These are phyloP conservation scores for Ascochyta lentis DNA, from an alignment of 2,329 filamentous ascomycete genomes.

Conservation along the genomic window DNA sequence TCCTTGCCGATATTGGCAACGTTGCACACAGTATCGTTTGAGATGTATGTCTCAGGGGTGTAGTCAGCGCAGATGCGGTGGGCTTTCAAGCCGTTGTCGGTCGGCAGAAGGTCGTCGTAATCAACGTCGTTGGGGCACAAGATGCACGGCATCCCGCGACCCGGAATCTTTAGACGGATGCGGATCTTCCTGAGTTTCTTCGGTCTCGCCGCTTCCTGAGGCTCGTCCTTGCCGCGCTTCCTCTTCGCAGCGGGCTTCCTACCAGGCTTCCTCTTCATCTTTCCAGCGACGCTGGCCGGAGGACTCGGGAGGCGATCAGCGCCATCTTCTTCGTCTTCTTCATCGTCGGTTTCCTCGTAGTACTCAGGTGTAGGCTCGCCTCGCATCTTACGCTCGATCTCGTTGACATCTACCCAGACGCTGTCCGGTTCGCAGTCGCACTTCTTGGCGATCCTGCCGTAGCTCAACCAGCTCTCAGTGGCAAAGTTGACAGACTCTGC, in stretches of 20 bases:
- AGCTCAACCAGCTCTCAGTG: slow-evolving; percentile 91
- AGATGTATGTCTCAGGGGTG: slow-evolving; percentile 89
- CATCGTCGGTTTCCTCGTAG: slow-evolving; percentile 77
- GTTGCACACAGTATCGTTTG: slow-evolving; percentile 79
- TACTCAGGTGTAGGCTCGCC: slow-evolving; percentile 83
- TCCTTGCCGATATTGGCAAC: slow-evolving; percentile 83
- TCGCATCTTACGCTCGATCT: slow-evolving; percentile 91
- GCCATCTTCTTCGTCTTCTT: slow-evolving; percentile 66
- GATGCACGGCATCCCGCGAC: slow-evolving; percentile 82
- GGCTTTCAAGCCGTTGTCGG: slow-evolving; percentile 84
- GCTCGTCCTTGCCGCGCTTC: slow-evolving; percentile 55
- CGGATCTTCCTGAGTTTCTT: slow-evolving; percentile 76
- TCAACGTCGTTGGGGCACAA: slow-evolving; percentile 91
- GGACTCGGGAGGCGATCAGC: slow-evolving; percentile 74
- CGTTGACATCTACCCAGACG: slow-evolving; percentile 96
- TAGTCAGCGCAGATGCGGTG: slow-evolving; percentile 90
- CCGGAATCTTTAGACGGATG: slow-evolving; percentile 73
- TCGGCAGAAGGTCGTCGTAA: slow-evolving; percentile 80
- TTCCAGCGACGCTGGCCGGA: slow-evolving; percentile 74
- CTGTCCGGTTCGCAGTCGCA: slow-evolving; percentile 97
- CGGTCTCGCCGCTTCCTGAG: slow-evolving; percentile 58
- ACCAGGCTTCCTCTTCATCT: slow-evolving; percentile 71
- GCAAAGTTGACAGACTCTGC: slow-evolving; percentile 99
- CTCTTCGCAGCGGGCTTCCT: slow-evolving; percentile 72
- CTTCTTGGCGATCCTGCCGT: slow-evolving; percentile 93